phyloP scores from a whole-genome alignment of 495 filamentous ascomycete species.

The Penicillium herquei region DNA sequence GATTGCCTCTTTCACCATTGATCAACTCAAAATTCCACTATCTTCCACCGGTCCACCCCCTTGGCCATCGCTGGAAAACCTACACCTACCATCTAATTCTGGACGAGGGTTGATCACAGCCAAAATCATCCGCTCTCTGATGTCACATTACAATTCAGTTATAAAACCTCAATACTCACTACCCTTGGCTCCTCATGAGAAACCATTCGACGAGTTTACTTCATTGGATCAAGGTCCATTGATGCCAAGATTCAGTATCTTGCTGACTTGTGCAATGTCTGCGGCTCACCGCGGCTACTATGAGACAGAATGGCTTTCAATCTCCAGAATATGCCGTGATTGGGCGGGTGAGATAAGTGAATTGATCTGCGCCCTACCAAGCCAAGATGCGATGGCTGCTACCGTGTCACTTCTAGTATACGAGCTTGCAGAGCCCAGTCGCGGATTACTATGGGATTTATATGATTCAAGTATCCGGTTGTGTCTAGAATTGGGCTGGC shows the following conservation, averaged over 20 bases:
- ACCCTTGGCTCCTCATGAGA: neutral
- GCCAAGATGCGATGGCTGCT: neutral
- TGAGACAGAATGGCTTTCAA: neutral
- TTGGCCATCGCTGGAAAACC: neutral
- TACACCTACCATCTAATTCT: neutral
- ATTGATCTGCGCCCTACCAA: neutral
- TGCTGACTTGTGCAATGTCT: neutral
- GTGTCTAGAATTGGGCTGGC: neutral
- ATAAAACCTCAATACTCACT: neutral
- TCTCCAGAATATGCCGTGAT: neutral
- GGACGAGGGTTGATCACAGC: neutral
- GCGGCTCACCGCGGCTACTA: neutral
- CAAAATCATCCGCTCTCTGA: neutral
- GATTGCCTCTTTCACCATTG: neutral
- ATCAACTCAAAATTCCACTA: neutral
- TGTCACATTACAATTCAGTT: neutral
- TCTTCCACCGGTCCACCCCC: neutral
- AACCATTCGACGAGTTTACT: neutral
- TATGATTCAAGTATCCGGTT: neutral
- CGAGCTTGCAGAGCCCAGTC: neutral
- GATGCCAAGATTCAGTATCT: neutral
- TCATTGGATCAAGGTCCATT: neutral
- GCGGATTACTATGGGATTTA: neutral
- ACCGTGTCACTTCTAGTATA: neutral
- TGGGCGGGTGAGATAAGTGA: neutral